Percentiles rank a stretch among this genome's conserved stretches.
These are phyloP conservation scores for Globisporangium iwayamae DNA, from an alignment of 352 stramenopile species.

Conservation along the genomic window DNA sequence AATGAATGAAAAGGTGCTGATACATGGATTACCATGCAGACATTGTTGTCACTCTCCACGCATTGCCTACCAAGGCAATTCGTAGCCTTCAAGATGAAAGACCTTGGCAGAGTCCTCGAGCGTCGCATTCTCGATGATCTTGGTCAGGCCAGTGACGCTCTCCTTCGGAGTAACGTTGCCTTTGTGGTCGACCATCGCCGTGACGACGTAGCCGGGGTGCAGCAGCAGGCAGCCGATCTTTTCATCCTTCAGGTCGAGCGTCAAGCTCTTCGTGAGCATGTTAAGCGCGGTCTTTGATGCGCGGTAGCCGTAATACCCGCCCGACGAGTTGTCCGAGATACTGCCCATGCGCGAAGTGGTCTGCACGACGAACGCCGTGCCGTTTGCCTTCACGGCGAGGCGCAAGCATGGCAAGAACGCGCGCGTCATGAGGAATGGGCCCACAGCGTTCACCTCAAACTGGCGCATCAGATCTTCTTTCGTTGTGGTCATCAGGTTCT, in stretches of 20 bases:
- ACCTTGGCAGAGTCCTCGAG: constrained; percentile 52
- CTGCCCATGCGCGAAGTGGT: constrained; percentile 59
- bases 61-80: constrained; percentile 48
- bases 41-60: neutral
- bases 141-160: constrained; percentile 45
- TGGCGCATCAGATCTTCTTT: constrained; percentile 56
- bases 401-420: constrained; percentile 54
- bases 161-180: constrained; percentile 38
- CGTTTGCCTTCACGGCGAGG: constrained; percentile 30
- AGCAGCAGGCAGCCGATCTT: constrained; percentile 58
- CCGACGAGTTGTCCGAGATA: constrained; percentile 52
- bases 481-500: constrained; percentile 32
- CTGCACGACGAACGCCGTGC: constrained; percentile 48
- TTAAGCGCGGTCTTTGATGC: constrained; percentile 81
- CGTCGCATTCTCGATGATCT: constrained; percentile 49
- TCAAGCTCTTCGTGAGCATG: constrained; percentile 61
- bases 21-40: neutral
- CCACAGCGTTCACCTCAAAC: constrained; percentile 76
- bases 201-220: constrained; percentile 63
- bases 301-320: constrained; percentile 71
- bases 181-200: constrained; percentile 47
- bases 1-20: neutral
- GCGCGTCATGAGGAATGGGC: constrained; percentile 57
- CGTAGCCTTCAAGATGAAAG: constrained; percentile 45
- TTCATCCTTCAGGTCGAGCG: constrained; percentile 42